Percentiles rank a stretch among this genome's conserved stretches.
phyloP scores from a whole-genome alignment of 2,329 filamentous ascomycete species.

The Exophiala viscosa region DNA sequence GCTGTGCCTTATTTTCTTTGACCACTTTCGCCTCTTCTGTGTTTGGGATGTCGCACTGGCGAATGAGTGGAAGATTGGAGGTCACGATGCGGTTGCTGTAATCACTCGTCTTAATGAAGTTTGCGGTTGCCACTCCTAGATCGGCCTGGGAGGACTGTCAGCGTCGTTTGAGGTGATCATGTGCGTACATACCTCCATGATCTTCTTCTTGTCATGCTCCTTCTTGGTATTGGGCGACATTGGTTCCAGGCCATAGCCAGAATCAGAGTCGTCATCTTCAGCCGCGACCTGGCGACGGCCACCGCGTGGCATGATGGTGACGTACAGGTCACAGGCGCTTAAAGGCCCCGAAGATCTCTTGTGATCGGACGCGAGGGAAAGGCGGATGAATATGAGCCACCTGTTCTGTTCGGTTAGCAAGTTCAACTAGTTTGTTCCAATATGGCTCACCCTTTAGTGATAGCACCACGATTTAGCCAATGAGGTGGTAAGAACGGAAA shows the following conservation, averaged over 20 bases:
- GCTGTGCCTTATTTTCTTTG: slow-evolving; percentile 27
- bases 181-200: slow-evolving; percentile 4
- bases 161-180: not conserved
- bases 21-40: slow-evolving; percentile 31
- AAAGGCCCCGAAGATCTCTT: not conserved
- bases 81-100: slow-evolving; percentile 9
- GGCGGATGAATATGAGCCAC: not conserved
- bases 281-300: not conserved
- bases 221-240: slow-evolving; percentile 10
- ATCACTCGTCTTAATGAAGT: slow-evolving; percentile 36
- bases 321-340: not conserved
- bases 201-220: slow-evolving; percentile 1
- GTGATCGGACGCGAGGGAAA: not conserved
- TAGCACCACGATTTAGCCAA: no score
- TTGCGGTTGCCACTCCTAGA: slow-evolving; percentile 36
- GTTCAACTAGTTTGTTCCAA: no score
- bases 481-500: no score
- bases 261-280: not conserved
- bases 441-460: no score
- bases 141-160: slow-evolving; percentile 32
- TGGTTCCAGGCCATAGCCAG: not conserved
- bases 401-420: no score
- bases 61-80: slow-evolving; percentile 28
- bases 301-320: not conserved
- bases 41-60: slow-evolving; percentile 33